Percentiles rank a stretch among this genome's conserved stretches.
Conservation (phyloP, 1,284 basidiomycete genomes). For the Cryptococcus sp. region DNA sequence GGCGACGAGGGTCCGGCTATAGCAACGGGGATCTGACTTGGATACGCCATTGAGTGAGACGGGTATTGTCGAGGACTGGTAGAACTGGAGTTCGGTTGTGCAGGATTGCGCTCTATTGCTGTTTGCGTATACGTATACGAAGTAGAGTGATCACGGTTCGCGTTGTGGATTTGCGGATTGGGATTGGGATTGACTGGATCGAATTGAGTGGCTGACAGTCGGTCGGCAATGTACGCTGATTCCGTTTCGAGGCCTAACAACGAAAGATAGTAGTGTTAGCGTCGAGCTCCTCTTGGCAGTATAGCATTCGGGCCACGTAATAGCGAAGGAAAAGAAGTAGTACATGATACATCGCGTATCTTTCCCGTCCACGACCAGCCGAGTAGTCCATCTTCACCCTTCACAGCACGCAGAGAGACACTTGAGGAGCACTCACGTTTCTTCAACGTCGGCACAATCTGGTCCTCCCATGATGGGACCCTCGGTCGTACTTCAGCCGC, state of each 20-base stretch:
- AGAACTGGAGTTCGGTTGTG: too few relatives aligned
- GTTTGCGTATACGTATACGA: too few relatives aligned
- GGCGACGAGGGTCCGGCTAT: neutral
- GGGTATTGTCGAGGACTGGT: neutral
- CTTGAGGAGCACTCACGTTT: slow-evolving; percentile 27
- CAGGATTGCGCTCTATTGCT: too few relatives aligned
- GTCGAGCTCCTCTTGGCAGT: neutral
- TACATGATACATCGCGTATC: neutral
- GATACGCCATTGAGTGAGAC: neutral
- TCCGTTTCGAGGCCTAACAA: slow-evolving; percentile 40
- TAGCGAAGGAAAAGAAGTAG: neutral
- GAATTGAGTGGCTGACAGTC: slow-evolving; percentile 29
- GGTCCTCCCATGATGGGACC: slow-evolving; percentile 31
- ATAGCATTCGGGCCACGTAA: neutral
- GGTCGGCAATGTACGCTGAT: slow-evolving; percentile 31
- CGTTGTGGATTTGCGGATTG: neutral
- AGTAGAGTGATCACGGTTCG: neutral
- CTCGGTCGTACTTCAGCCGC: neutral
- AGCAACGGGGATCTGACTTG: neutral
- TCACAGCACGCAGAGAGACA: too few relatives aligned
- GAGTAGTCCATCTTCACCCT: neutral
- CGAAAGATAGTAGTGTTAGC: neutral
- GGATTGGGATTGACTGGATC: slow-evolving; percentile 4
- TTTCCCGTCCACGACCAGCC: neutral
- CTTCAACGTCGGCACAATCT: slow-evolving; percentile 36